These are phyloP conservation scores for Pistacia integerrima DNA, from an alignment of 345 rosid species.

Conservation along the genomic window DNA sequence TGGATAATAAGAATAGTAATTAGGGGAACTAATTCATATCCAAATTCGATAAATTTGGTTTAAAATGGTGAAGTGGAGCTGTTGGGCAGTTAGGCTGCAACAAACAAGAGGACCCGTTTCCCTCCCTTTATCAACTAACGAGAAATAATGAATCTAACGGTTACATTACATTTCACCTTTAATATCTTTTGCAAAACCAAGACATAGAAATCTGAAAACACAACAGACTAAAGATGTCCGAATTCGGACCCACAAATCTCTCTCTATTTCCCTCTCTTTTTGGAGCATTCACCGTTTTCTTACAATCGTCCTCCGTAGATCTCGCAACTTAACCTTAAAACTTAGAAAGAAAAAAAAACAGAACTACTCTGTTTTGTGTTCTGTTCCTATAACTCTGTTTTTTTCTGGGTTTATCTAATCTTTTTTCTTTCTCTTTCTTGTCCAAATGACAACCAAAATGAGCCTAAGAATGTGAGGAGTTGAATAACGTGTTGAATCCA, in stretches of 20 bases:
- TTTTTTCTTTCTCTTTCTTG: background rate
- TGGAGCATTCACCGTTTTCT: constrained; percentile 17
- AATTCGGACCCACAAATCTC: constrained; percentile 48
- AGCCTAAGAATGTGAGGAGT: constrained; percentile 41
- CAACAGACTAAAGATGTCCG: constrained; percentile 28
- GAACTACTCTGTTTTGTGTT: constrained; percentile 12
- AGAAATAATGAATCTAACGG: constrained; percentile 18
- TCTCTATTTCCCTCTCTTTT: constrained; percentile 35
- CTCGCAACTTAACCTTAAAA: constrained; percentile 39
- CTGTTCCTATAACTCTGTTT: constrained; percentile 17
- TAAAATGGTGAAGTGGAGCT: constrained; percentile 1
- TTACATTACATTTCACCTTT: constrained; percentile 19
- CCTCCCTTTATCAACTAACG: constrained; percentile 21
- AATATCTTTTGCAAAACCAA: constrained; percentile 27
- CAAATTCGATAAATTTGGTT: too few species aligned
- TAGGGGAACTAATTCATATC: too few species aligned
- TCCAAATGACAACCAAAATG: constrained; percentile 17
- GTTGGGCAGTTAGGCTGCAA: constrained; percentile 21
- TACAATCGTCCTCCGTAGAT: constrained; percentile 35
- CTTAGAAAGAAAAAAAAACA: background rate
- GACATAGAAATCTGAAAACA: constrained; percentile 11
- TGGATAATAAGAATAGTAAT: too few species aligned
- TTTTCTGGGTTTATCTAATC: background rate
- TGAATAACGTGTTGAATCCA: constrained; percentile 40
- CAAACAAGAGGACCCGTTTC: constrained; percentile 6